Conservation (phyloP, 75 land plant genomes). For the Pinus taeda region DNA sequence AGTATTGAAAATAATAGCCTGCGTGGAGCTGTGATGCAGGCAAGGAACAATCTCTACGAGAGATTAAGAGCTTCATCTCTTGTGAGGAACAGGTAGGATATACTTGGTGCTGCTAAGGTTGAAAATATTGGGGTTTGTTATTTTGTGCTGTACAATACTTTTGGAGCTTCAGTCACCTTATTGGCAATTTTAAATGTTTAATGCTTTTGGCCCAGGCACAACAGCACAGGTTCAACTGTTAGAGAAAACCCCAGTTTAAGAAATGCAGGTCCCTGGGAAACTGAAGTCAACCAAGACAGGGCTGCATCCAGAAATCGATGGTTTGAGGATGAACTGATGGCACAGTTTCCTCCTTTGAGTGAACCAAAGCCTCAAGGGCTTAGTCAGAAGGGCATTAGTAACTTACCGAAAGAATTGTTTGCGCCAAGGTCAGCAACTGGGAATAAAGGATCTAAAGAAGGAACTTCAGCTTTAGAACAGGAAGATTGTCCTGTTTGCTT, state of each 20-base stretch:
- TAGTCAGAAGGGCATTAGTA: constrained; percentile 43
- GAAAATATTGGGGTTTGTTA: neutral
- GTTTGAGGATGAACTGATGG: constrained; percentile 16
- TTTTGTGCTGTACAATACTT: neutral
- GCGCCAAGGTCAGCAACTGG: constrained; percentile 13
- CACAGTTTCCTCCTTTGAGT: neutral
- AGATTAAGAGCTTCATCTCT: constrained; percentile 72
- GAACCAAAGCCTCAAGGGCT: constrained; percentile 54
- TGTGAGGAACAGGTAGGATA: constrained; percentile 37
- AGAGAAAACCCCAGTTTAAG: constrained; percentile 23
- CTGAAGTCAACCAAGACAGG: constrained; percentile 22
- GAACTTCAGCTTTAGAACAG: constrained; percentile 14
- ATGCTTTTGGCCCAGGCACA: constrained; percentile 12
- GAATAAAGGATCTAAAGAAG: constrained; percentile 6
- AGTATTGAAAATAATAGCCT: constrained; percentile 26
- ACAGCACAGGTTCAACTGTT: constrained; percentile 9
- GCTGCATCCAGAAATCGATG: constrained; percentile 16
- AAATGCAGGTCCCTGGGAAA: constrained; percentile 41
- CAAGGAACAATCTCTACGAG: constrained; percentile 65
- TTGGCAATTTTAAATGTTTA: neutral
- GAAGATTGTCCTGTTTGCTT: constrained; percentile 74
- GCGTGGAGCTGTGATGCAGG: constrained; percentile 49
- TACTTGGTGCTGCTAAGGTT: neutral
- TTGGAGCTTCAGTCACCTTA: neutral
- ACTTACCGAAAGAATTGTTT: constrained; percentile 37